Conservation (phyloP, 2,329 filamentous ascomycete species). For the Metarhizium album region DNA sequence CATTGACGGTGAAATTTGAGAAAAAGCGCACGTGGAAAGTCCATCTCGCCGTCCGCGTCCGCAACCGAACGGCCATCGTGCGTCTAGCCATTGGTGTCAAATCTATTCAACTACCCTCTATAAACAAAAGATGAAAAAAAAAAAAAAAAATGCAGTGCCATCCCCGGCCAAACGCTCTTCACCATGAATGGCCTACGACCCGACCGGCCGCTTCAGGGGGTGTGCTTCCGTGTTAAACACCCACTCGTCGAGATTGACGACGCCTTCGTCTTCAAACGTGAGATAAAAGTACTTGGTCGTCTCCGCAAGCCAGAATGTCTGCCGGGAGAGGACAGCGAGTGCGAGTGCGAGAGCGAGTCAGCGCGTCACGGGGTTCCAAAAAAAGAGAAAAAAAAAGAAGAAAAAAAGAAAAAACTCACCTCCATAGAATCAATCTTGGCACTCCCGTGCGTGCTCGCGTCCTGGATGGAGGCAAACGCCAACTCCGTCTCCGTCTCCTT, state of each 20-base stretch:
- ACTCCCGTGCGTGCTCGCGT: constrained; percentile 22
- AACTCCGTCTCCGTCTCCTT: constrained; percentile 30
- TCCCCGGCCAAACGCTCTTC: not conserved
- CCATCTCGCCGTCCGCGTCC: too few relatives aligned
- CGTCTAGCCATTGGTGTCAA: too few relatives aligned
- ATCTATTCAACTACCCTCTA: not conserved
- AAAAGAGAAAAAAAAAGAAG: not conserved
- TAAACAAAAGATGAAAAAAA: not conserved
- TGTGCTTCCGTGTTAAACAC: constrained; percentile 53
- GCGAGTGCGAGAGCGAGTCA: too few relatives aligned
- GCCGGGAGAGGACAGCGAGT: too few relatives aligned
- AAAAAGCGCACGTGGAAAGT: too few relatives aligned
- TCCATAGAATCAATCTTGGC: constrained; percentile 52
- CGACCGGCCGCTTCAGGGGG: constrained; percentile 28
- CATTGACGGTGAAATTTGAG: too few relatives aligned
- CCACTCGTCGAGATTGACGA: constrained; percentile 59
- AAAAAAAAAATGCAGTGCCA: not conserved
- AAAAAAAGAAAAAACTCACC: constrained; percentile 19
- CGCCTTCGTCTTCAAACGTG: constrained; percentile 52
- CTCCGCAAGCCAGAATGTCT: constrained; percentile 64
- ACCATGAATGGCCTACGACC: constrained; percentile 6
- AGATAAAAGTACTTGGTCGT: constrained; percentile 72
- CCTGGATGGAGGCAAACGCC: constrained; percentile 31
- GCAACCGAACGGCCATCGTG: too few relatives aligned
- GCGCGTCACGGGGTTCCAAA: too few relatives aligned